Evolutionary conservation across 148 eudicot species (phyloP).

Genomic region (Limonium bicolor): DNA sequence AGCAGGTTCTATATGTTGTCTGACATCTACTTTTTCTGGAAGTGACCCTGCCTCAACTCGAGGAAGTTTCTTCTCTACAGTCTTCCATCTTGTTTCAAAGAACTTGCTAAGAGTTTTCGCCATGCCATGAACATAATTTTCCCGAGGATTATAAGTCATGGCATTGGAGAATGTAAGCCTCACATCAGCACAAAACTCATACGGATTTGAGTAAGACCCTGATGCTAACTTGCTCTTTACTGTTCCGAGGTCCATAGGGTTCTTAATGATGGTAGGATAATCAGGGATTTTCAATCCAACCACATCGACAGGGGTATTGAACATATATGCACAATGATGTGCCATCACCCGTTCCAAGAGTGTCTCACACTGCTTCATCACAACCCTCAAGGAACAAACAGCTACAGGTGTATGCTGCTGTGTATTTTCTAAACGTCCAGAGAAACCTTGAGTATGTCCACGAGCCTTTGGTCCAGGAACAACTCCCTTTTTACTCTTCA

Average conservation of each 20-base stretch:
- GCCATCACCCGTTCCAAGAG: conserved; percentile 34
- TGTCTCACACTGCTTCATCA: conserved; percentile 36
- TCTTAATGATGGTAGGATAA: conserved; percentile 60
- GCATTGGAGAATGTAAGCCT: conserved; percentile 80
- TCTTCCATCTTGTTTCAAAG: conserved; percentile 78
- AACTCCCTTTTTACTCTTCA: conserved; percentile 7
- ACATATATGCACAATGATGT: conserved; percentile 51
- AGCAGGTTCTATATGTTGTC: conserved; percentile 16
- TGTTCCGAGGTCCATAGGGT: conserved; percentile 93
- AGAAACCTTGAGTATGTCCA: conserved; percentile 20
- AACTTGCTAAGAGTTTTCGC: conserved; percentile 44
- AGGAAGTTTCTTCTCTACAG: conserved; percentile 51
- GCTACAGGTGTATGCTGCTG: conserved; percentile 9
- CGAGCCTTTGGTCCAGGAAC: conserved; percentile 10
- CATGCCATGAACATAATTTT: conserved; percentile 67
- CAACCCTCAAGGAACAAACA: conserved; percentile 9
- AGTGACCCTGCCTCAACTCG: conserved; percentile 3
- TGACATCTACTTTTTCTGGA: conserved; percentile 9
- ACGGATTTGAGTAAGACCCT: conserved; percentile 44
- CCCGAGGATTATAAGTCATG: conserved; percentile 61
- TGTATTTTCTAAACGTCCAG: conserved; percentile 29
- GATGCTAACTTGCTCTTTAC: conserved; percentile 41
- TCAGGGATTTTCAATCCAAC: conserved; percentile 65
- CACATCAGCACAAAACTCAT: conserved; percentile 59
- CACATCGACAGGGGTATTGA: conserved; percentile 68